A percentile compares a stretch with the other conserved stretches of the same genome.
Conservation (phyloP, 805 yeast species). For the Spathaspora gorwiae region DNA sequence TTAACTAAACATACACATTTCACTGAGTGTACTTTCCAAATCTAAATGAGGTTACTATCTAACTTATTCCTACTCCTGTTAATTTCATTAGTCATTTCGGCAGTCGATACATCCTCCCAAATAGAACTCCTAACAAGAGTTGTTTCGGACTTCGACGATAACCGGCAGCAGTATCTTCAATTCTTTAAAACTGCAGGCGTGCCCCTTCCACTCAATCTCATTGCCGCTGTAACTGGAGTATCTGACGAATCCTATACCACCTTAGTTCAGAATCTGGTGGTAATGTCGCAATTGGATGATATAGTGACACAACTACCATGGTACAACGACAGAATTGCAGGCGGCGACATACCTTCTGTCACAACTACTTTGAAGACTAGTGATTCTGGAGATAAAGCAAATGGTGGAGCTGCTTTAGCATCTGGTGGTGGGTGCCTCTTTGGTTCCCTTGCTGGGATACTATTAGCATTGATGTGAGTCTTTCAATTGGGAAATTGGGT, state of each 20-base stretch:
- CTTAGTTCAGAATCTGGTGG: conserved; percentile 18
- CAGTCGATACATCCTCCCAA: not conserved
- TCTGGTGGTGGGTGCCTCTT: not conserved
- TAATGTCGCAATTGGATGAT: conserved; percentile 17
- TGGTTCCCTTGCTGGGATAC: not conserved
- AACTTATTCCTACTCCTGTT: too few relatives aligned
- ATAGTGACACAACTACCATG: conserved; percentile 37
- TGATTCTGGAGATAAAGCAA: not conserved
- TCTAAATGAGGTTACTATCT: too few relatives aligned
- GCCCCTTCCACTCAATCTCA: conserved; percentile 23
- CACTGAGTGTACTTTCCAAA: too few relatives aligned
- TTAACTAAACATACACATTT: too few relatives aligned
- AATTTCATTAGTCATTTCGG: not conserved
- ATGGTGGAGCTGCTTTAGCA: not conserved
- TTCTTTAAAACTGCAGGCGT: conserved; percentile 22
- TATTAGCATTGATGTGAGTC: not conserved
- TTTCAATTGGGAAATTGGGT: not conserved
- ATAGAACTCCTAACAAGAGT: conserved; percentile 28
- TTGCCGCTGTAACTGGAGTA: conserved; percentile 26
- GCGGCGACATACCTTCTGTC: not conserved
- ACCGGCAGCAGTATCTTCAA: conserved; percentile 22
- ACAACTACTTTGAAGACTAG: not conserved
- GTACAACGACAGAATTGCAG: conserved; percentile 20
- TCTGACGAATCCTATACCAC: conserved; percentile 36
- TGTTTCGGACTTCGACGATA: conserved; percentile 27